These are phyloP conservation scores for Parmelia sp. DNA, from an alignment of 495 filamentous ascomycete genomes.

Conservation along the genomic window DNA sequence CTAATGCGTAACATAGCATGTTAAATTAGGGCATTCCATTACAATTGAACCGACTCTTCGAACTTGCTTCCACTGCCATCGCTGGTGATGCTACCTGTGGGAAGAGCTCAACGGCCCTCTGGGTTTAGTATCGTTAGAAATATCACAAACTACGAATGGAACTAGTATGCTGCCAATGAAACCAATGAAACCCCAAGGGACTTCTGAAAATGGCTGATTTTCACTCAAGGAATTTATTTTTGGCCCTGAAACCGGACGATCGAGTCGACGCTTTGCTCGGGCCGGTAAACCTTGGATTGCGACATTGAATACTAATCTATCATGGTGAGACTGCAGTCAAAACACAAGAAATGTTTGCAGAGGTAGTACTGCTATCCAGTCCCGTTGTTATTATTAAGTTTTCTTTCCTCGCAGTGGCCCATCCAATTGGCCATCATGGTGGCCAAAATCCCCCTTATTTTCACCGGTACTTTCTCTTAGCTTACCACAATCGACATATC, in stretches of 20 bases:
- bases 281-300: not conserved
- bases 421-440: not conserved
- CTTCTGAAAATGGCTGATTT: not conserved
- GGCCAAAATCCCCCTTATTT: not conserved
- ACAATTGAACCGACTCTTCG: not conserved
- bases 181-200: not conserved
- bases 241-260: not conserved
- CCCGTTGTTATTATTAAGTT: not conserved
- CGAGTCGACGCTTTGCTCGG: not conserved
- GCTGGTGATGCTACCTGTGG: not conserved
- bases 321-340: not conserved
- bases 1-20: not conserved
- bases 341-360: not conserved
- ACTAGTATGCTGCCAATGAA: not conserved
- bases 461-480: not conserved
- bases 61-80: not conserved
- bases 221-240: no score
- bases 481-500: not conserved
- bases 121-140: not conserved
- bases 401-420: not conserved
- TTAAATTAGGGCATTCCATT: not conserved
- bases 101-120: not conserved
- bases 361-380: not conserved
- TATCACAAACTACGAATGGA: not conserved
- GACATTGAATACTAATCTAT: not conserved